These are phyloP conservation scores for Pleurotus citrinopileatus DNA, from an alignment of 768 basidiomycete genomes.

Conservation along the genomic window DNA sequence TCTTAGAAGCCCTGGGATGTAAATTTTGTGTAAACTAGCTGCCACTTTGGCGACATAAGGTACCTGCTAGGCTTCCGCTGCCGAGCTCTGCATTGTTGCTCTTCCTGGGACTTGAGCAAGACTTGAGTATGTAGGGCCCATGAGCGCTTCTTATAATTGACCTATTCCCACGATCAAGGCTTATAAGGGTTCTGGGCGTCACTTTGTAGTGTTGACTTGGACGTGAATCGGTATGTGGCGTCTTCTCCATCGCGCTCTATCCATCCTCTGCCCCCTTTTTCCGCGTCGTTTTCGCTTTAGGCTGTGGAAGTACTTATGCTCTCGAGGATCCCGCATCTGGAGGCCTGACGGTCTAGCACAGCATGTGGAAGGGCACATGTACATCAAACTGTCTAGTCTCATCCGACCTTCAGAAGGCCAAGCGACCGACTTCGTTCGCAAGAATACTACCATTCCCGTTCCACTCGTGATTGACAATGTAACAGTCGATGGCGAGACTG, in stretches of 20 bases:
- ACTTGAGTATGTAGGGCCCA: too few species aligned
- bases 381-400: slow-evolving; percentile 11
- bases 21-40: too few species aligned
- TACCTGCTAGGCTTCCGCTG: too few species aligned
- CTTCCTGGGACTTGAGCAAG: too few species aligned
- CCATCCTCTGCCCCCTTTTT: slow-evolving; percentile 3
- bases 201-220: too few species aligned
- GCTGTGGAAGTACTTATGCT: slow-evolving; percentile 4
- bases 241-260: slow-evolving; percentile 4
- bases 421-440: slow-evolving; percentile 9
- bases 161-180: too few species aligned
- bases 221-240: too few species aligned
- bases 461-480: slow-evolving; percentile 17
- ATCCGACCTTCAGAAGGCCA: slow-evolving; percentile 13
- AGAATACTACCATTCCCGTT: slow-evolving; percentile 12
- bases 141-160: too few species aligned
- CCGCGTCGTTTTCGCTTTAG: slow-evolving; percentile 3
- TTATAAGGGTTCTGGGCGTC: too few species aligned
- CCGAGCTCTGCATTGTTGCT: too few species aligned
- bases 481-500: slow-evolving; percentile 6
- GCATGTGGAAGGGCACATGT: slow-evolving; percentile 12
- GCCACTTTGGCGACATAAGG: too few species aligned
- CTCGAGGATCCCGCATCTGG: slow-evolving; percentile 6
- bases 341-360: slow-evolving; percentile 6
- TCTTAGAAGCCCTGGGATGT: too few species aligned